Conservation (phyloP, 805 yeast genomes). For the Pichia exigua region DNA sequence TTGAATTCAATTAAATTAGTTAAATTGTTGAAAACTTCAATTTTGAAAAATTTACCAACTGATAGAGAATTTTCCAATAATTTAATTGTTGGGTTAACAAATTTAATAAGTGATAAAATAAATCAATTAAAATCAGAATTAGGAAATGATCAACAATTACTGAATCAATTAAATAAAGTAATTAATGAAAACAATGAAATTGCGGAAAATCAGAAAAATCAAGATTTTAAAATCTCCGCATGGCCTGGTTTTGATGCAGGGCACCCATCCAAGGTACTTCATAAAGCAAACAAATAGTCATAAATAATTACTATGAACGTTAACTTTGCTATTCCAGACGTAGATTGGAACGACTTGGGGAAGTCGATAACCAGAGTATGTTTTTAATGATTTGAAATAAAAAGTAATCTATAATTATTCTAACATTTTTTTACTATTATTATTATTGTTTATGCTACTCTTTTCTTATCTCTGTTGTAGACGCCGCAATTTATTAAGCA, state of each 20-base stretch:
- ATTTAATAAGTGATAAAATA: conserved; percentile 24
- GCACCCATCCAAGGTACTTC: conserved; percentile 35
- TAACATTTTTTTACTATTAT: background rate
- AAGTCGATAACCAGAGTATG: conserved; percentile 22
- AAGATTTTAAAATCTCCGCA: conserved; percentile 30
- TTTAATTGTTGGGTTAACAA: conserved; percentile 28
- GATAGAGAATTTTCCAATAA: conserved; percentile 44
- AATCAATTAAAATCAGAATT: conserved; percentile 9
- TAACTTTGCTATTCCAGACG: conserved; percentile 15
- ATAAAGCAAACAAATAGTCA: background rate
- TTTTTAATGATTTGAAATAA: background rate
- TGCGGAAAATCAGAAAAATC: conserved; percentile 11
- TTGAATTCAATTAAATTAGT: conserved; percentile 36
- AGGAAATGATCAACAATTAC: background rate
- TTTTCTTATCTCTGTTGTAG: background rate
- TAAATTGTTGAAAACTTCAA: conserved; percentile 34
- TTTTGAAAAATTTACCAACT: conserved; percentile 41
- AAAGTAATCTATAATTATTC: no score
- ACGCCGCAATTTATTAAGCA: conserved; percentile 13
- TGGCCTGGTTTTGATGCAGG: conserved; percentile 70
- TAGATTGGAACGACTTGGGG: conserved; percentile 24
- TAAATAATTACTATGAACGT: background rate
- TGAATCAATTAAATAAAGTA: conserved; percentile 11
- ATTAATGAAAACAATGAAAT: conserved; percentile 1
- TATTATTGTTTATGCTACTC: background rate